Base-by-base conservation (phyloP, 192 early-diverging fungal species). In the Linnemannia zychae region DNA sequence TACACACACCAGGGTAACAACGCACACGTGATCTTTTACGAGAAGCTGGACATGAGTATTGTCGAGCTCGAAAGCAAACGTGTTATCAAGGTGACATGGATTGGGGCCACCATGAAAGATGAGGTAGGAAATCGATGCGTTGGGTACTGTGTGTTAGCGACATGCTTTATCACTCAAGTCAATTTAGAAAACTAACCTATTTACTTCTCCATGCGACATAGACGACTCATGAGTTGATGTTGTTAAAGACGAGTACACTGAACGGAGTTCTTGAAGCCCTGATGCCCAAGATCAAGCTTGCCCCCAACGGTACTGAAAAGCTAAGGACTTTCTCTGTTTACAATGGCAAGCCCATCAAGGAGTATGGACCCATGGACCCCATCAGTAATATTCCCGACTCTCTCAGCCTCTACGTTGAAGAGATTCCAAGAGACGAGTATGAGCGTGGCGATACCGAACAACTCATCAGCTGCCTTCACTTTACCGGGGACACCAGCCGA, bases 11-110 rank as follows among this genome's bases (percentile, higher is more conserved):
- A 52, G 17, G 37, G 28, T 12, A 48, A 60, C 79, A 87, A 47
- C 72, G 57, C 28, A 7, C 71, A 79, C 31, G 57, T 79, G 1
- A 72, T 99, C n/a, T 91, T 89, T 71, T 99, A 98, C 81, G 98
- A 99, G 82, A 90, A 96, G 53, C 73, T 98, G 66, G 95, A 97
- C 46, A 90, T 97, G 24, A 90, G 92, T 53, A 89, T 98, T n/a
- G 81, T 89, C 22, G 96, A 99, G 87, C 87, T 98, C 36, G 97
- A 98, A 69, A 93, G 78, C 60, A 97, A 97, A 81, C 91, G 92
- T 57, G 86, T 79, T 60, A 70, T 98, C 7, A 94, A 93, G 53
- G 90, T 98, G 15, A 90, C 80, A n/a, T 95, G 88, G 80, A 90
- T 97, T 20, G 94, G 95, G 53, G 88, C 89, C 13, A 88, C 86